These are phyloP conservation scores for Neotropicomus parvogracilis DNA, from an alignment of 1,284 basidiomycete species.

Conservation along the genomic window DNA sequence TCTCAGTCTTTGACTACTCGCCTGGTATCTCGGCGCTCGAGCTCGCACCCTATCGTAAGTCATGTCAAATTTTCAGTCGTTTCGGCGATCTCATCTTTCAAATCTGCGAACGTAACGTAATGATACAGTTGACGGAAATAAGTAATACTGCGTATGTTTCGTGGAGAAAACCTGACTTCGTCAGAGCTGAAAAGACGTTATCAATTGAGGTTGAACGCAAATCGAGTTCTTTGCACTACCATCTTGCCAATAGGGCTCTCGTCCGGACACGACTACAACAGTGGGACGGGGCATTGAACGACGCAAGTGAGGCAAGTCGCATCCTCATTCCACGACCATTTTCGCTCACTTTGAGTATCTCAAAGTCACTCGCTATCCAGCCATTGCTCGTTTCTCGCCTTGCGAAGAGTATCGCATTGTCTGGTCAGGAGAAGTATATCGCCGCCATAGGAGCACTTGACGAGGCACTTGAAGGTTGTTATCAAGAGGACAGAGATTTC, in stretches of 20 bases:
- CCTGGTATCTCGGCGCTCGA: not conserved
- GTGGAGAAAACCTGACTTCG: slow-evolving; percentile 10
- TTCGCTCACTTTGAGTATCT: not conserved
- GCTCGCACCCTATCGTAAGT: slow-evolving; percentile 10
- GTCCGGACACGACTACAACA: slow-evolving; percentile 9
- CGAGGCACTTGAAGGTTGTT: slow-evolving; percentile 2
- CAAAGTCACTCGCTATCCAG: slow-evolving; percentile 12
- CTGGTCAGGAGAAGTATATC: not conserved
- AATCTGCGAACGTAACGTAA: not conserved
- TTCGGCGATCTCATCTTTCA: slow-evolving; percentile 3
- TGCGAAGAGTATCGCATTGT: slow-evolving; percentile 10
- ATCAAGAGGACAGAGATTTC: slow-evolving; percentile 6
- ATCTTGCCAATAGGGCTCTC: slow-evolving; percentile 23
- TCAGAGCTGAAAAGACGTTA: slow-evolving; percentile 15
- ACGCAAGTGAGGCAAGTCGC: slow-evolving; percentile 14
- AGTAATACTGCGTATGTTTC: slow-evolving; percentile 11
- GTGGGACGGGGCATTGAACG: slow-evolving; percentile 16
- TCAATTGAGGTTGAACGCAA: slow-evolving; percentile 14
- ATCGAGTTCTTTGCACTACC: not conserved
- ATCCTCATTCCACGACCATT: not conserved
- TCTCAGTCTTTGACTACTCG: slow-evolving; percentile 11
- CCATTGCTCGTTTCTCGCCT: slow-evolving; percentile 11
- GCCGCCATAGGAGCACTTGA: slow-evolving; percentile 8
- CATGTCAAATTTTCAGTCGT: not conserved
- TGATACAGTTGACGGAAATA: slow-evolving; percentile 17